Base-by-base conservation (phyloP, 106 monocot genomes). In the Acorus calamus region DNA sequence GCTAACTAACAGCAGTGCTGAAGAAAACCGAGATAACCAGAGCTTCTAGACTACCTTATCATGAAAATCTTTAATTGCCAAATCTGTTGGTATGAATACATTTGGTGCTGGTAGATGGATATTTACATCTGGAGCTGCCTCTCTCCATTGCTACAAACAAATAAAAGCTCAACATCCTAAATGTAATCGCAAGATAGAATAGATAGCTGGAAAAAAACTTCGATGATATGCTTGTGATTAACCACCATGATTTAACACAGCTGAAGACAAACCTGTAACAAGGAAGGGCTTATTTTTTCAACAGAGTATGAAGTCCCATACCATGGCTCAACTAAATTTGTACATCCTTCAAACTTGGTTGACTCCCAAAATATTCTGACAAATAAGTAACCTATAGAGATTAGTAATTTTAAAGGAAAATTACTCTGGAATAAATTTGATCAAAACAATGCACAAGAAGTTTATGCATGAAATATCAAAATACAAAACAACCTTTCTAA, bases 281-380 rank as follows among this genome's bases (percentile, higher is more conserved):
- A 60, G n/a, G 75, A 72, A 49, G 74, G 46, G 53, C 73, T 49
- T 10, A 89, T 64, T 55, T 72, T 83, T 52, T 86, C 81, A 48
- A 83, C 62, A 50, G 77, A 68, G 71, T 81, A 93, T 55, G 71
- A 49, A 50, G 93, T 89, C 64, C 83, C 83, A 75, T 89, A 93
- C 93, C 93, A 93, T 12, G 93, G 93, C 69, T 93, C 93, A 55
- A 68, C 49, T 62, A 47, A 86, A 60, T 81, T 63, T 50, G 86
- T 86, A 55, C 49, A 75, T 46, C 83, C 93, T 77, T 93, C 86
- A 81, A 89, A 89, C 47, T 74, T 81, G 61, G 79, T 89, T 14
- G 93, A 93, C 53, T 84, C 85, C 85, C 89, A 93, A 70, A 93
- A 93, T 61, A 93, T 81, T 74, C 93, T 93, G 59, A 0, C 59